Percentiles rank a stretch among this genome's conserved stretches.
Conservation (phyloP, 2,329 filamentous ascomycete species). For the Ramularia endophylla region DNA sequence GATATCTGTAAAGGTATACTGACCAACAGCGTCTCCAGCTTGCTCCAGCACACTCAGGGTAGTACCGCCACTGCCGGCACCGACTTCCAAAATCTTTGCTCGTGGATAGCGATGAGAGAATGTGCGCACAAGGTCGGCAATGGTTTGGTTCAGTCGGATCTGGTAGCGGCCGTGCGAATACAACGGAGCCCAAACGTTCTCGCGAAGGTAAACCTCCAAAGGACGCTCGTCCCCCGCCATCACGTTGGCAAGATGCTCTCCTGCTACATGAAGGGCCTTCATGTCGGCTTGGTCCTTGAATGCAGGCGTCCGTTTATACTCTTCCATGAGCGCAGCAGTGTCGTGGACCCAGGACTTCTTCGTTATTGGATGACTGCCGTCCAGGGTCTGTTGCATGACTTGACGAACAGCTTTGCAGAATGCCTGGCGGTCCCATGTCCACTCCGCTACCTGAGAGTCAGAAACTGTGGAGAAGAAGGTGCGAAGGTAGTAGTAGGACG, state of each 20-base stretch:
- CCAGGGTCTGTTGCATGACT: constrained; percentile 7
- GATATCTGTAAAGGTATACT: constrained; percentile 46
- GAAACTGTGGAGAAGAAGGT: constrained; percentile 10
- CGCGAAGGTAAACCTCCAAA: constrained; percentile 13
- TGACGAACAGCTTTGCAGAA: constrained; percentile 10
- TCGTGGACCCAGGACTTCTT: constrained; percentile 11
- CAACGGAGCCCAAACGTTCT: constrained; percentile 14
- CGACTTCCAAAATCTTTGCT: constrained; percentile 41
- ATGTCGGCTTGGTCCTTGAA: constrained; percentile 13
- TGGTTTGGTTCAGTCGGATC: constrained; percentile 33
- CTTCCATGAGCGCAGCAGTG: constrained; percentile 10
- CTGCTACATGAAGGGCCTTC: constrained; percentile 18
- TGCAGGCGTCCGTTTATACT: constrained; percentile 9
- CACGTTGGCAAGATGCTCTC: constrained; percentile 32
- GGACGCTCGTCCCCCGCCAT: constrained; percentile 27
- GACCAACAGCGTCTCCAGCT: constrained; percentile 28
- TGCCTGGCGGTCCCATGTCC: constrained; percentile 15
- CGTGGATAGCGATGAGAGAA: constrained; percentile 38
- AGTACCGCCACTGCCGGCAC: constrained; percentile 41
- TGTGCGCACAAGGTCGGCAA: constrained; percentile 8
- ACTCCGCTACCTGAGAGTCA: constrained; percentile 9
- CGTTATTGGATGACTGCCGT: constrained; percentile 10
- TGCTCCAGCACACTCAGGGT: constrained; percentile 33
- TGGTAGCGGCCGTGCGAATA: constrained; percentile 32
- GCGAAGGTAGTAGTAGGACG: constrained; percentile 13